These are phyloP conservation scores for Cicer pinnatifidum DNA, from an alignment of 306 rosid species.

Conservation along the genomic window DNA sequence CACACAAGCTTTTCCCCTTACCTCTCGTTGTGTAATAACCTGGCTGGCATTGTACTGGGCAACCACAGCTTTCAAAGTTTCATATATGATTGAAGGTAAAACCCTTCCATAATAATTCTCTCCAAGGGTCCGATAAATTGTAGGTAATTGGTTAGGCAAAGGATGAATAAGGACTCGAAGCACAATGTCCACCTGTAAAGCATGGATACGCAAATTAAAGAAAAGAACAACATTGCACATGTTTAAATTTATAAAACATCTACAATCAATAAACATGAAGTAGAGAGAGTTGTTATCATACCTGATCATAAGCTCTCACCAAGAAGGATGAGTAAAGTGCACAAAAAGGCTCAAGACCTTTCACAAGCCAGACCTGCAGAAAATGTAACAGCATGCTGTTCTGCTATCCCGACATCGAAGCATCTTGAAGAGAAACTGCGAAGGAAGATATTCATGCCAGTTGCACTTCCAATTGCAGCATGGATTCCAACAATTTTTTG, in stretches of 20 bases:
- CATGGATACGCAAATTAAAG: not conserved
- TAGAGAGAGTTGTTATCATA: not conserved
- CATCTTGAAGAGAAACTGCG: constrained; percentile 85
- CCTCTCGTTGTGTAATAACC: constrained; percentile 93
- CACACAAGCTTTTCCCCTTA: constrained; percentile 42
- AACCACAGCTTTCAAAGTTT: constrained; percentile 91
- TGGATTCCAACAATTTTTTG: constrained; percentile 81
- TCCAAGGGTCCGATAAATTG: constrained; percentile 75
- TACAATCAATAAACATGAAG: not conserved
- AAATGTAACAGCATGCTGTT: constrained; percentile 97
- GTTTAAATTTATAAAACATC: not conserved
- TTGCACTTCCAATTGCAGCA: constrained; percentile 99
- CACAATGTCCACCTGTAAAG: constrained; percentile 70
- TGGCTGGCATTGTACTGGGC: constrained; percentile 93
- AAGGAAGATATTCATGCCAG: constrained; percentile 82
- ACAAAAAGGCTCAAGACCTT: constrained; percentile 84
- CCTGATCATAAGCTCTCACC: constrained; percentile 97
- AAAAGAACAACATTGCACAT: not conserved
- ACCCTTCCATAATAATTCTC: constrained; percentile 70
- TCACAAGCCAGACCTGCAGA: constrained; percentile 93
- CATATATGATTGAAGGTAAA: constrained; percentile 79
- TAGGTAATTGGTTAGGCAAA: constrained; percentile 64
- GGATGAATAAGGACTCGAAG: constrained; percentile 94
- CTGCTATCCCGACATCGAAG: constrained; percentile 95
- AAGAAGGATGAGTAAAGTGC: constrained; percentile 87